Evolutionary conservation across 371 early-diverging fungal species (phyloP).

Genomic region (Antonospora locustae): DNA sequence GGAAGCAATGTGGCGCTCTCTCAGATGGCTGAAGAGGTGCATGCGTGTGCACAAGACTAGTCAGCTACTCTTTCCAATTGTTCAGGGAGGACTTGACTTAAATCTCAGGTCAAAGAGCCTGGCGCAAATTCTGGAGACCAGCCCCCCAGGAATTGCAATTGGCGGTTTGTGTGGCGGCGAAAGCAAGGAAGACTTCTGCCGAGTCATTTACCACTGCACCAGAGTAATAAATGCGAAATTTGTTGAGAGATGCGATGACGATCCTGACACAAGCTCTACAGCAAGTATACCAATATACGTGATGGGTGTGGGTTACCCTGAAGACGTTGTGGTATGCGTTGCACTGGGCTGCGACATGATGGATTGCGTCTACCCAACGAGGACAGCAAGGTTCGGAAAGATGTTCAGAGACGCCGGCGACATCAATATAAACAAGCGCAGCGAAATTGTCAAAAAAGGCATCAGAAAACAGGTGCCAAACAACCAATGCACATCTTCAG

Average conservation of each 20-base stretch:
- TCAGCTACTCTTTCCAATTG: conserved; percentile 80
- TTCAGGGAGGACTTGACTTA: conserved; percentile 72
- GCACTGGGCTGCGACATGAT: conserved; percentile 85
- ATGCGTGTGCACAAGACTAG: conserved; percentile 58
- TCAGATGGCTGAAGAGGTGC: conserved; percentile 82
- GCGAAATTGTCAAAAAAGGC: conserved; percentile 41
- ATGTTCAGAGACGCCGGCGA: conserved; percentile 67
- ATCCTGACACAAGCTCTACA: no score
- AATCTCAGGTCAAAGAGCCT: conserved; percentile 64
- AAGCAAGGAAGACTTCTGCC: conserved; percentile 75
- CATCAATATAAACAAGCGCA: conserved; percentile 59
- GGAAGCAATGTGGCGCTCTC: conserved; percentile 75
- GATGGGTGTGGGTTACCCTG: conserved; percentile 89
- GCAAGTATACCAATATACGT: conserved; percentile 73
- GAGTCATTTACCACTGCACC: conserved; percentile 63
- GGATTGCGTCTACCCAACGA: conserved; percentile 86
- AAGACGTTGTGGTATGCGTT: conserved; percentile 74
- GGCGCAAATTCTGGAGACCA: conserved; percentile 69
- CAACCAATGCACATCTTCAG: background rate
- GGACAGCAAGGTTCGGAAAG: conserved; percentile 82
- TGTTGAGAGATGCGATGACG: no score
- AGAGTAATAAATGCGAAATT: no score
- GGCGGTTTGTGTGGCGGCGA: conserved; percentile 86
- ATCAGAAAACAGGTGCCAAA: background rate
- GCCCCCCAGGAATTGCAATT: conserved; percentile 75